Evolutionary conservation across 2,329 filamentous ascomycete genomes (phyloP), one percentile per base, ranked within the genome.

Genomic region (Onygenales sp.): DNA sequence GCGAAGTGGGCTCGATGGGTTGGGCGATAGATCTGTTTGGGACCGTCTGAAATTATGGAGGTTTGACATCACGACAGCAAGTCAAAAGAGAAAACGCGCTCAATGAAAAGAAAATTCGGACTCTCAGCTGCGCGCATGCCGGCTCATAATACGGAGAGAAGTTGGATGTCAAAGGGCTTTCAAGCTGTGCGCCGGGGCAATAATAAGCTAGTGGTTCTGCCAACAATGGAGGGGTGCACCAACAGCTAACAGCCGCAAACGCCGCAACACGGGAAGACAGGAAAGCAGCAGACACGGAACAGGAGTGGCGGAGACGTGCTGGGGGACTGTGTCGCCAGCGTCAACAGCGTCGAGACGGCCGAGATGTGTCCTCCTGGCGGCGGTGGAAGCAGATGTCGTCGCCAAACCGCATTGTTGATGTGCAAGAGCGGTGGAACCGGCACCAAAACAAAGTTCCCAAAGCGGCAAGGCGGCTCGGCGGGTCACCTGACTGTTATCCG

Each of bases 1-100:
- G 59, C 79, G 77, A 52, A 73, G 62, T 14, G 74, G 72, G 55
- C 74, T 78, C 35, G 75, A 71, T 50, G 65, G 61, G 60, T 75
- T 69, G 35, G 70, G 53, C n/a, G 68, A 57, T 49, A 71, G 54
- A 54, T 73, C 70, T 56, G 68, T 69, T 58, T 72, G 69, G 54
- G 64, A 62, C 58, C 66, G 69, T 59, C 64, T 69, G 55, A 68
- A 63, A 33, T 65, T 61, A 52, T 66, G 61, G 50, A 68, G 60
- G 60, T 62, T 66, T 56, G 71, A 69, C 72, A 74, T 75, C 61
- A 65, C 64, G 65, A 58, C 58, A 54, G 58, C 48, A 55, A 60
- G 55, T 61, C 55, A 58, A 56, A 56, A 53, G 60, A 55, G 61
- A 66, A 68, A 65, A 57, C 52, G 64, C 55, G 59, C 61, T 51